A percentile compares a stretch with the other conserved stretches of the same genome.
These are phyloP conservation scores for Plicaturopsis crispa DNA, from an alignment of 768 basidiomycete species.

Conservation along the genomic window DNA sequence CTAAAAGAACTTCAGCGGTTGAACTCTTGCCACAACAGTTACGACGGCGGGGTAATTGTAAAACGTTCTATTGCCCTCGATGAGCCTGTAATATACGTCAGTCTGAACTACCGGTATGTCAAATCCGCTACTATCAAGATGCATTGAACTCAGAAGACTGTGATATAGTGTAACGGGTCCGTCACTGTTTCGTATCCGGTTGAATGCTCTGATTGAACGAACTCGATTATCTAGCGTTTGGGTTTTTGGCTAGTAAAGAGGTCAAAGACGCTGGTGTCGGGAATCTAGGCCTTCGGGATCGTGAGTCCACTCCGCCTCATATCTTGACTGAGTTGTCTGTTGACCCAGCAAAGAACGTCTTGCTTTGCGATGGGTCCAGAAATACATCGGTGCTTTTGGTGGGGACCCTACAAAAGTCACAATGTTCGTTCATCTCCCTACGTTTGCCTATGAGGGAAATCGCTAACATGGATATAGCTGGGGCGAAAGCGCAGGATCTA, in stretches of 20 bases:
- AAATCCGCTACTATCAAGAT: neutral
- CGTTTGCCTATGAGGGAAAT: slow-evolving; percentile 1
- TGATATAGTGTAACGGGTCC: neutral
- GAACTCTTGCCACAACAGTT: slow-evolving; percentile 17
- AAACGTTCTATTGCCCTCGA: slow-evolving; percentile 33
- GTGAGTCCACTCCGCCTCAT: too few species aligned
- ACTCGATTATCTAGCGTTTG: slow-evolving; percentile 35
- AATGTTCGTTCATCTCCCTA: slow-evolving; percentile 27
- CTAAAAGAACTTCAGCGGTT: neutral
- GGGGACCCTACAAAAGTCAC: slow-evolving; percentile 59
- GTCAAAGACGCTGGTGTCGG: slow-evolving; percentile 43
- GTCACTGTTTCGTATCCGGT: neutral
- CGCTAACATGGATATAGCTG: slow-evolving; percentile 37
- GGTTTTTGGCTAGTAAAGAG: slow-evolving; percentile 46
- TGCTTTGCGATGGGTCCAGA: slow-evolving; percentile 59
- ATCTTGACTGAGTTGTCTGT: neutral
- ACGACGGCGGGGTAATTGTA: slow-evolving; percentile 35
- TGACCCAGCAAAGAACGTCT: slow-evolving; percentile 46
- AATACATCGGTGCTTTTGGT: slow-evolving; percentile 56
- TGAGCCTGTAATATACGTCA: slow-evolving; percentile 41
- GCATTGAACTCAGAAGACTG: neutral
- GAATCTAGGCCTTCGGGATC: slow-evolving; percentile 64
- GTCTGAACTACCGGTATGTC: slow-evolving; percentile 39
- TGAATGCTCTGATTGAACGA: neutral
- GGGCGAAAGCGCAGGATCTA: slow-evolving; percentile 54